These are phyloP conservation scores for Biancaea sappan DNA, from an alignment of 306 rosid genomes.

Conservation along the genomic window DNA sequence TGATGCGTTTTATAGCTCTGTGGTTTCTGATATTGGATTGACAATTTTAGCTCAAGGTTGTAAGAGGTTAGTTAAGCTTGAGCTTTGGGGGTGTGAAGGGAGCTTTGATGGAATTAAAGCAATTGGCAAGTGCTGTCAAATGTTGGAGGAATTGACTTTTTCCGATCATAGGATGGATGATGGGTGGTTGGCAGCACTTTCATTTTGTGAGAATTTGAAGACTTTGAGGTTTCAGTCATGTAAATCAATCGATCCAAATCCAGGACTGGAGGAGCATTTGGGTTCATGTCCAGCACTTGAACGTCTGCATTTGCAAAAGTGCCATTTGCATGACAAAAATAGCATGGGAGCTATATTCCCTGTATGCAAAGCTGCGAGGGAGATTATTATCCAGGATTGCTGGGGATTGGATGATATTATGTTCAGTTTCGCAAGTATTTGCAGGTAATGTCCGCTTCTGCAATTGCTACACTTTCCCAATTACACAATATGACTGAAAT, in stretches of 20 bases:
- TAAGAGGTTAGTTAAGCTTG: slow-evolving; percentile 76
- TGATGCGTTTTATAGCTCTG: slow-evolving; percentile 54
- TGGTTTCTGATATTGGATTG: slow-evolving; percentile 79
- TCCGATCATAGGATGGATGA: slow-evolving; percentile 84
- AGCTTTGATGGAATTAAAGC: slow-evolving; percentile 91
- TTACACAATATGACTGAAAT: neutral
- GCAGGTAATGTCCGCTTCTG: slow-evolving; percentile 54
- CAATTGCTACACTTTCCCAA: too few relatives aligned
- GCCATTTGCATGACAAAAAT: slow-evolving; percentile 66
- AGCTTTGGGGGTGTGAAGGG: slow-evolving; percentile 84
- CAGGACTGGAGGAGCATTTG: slow-evolving; percentile 67
- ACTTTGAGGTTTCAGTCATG: slow-evolving; percentile 69
- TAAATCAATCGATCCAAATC: slow-evolving; percentile 60
- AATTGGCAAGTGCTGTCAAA: slow-evolving; percentile 80
- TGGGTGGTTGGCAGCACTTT: slow-evolving; percentile 84
- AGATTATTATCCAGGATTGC: slow-evolving; percentile 70
- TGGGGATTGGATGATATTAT: slow-evolving; percentile 76
- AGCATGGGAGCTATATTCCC: slow-evolving; percentile 54
- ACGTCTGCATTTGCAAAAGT: slow-evolving; percentile 64
- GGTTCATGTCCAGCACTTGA: slow-evolving; percentile 72
- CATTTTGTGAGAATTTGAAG: slow-evolving; percentile 82
- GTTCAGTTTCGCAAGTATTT: slow-evolving; percentile 58
- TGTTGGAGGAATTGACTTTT: slow-evolving; percentile 77
- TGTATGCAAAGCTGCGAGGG: slow-evolving; percentile 63
- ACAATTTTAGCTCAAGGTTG: slow-evolving; percentile 92